Base-by-base conservation (phyloP, 2,329 filamentous ascomycete genomes). In the Neurospora crassa region DNA sequence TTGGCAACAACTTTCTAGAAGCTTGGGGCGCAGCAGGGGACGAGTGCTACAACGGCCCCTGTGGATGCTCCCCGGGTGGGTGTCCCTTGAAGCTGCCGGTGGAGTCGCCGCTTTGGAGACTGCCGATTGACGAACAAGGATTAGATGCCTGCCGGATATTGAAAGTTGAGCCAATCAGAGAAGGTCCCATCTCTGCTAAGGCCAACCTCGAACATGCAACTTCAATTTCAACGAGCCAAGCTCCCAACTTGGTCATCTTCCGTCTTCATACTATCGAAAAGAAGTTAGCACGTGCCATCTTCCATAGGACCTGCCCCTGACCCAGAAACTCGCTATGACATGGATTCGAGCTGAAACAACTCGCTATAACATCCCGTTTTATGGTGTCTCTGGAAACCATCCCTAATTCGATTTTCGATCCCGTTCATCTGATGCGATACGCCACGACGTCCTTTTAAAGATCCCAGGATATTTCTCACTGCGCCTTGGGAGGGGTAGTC, bases 401-500 rank as follows among this genome's bases (percentile, higher is more conserved):
- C 14, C 24, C 14, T 8, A 6, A 1, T 16, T 34, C 2, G 7
- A 34, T 20, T 6, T 10, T 24, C 45, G 11, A 59, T 14, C 24
- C 24, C 6, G 5, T 11, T 34, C 2, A 8, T 29, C 7, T 14
- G 24, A 63, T 24, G 12, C 24, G 8, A 63, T 16, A 63, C 14
- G 14, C 43, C 24, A 63, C 7, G 14, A 34, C 3, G 3, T 59
- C 24, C 47, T 12, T 34, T 47, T 18, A 5, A 34, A 16, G 6
- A 59, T 16, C 24, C 1, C 14, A 14, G 14, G 34, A 14, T n/a
- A 11, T 34, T n/a, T 2, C 14, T 63, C 24, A 18, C 18, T 69
- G 63, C 18, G 70, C 68, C 70, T 78, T 76, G 6, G 82, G 82
- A 42, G 81, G 77, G 2, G 80, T 78, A 1, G 80, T 80, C 4